Base-by-base conservation (phyloP, 2,329 filamentous ascomycete genomes). In the Colletotrichum salicis region DNA sequence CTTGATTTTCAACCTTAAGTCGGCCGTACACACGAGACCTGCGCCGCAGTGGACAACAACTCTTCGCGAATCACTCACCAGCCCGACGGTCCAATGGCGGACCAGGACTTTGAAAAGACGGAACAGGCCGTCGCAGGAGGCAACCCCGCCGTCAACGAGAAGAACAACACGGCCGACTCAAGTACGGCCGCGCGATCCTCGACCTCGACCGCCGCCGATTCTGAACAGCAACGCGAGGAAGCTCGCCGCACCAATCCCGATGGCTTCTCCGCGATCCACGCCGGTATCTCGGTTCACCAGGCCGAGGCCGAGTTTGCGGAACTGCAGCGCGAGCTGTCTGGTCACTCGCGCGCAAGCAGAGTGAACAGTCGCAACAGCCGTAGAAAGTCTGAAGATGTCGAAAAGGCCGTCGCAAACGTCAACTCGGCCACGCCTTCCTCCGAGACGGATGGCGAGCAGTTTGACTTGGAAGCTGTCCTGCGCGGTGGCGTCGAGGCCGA, bases 391-490 rank as follows among this genome's bases (percentile, higher is more conserved):
- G 70, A 63, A 31, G 92, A 94, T 79, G 78, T 89, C 15, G 92
- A 94, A 76, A 92, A 92, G 80, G 84, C 81, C 3, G 79, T 76
- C 7, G 66, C 70, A 29, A 81, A 80, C 29, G 76, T 78, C 75
- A 58, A 74, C 1, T 79, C 80, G 3, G 51, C 67, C 24, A 59
- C 70, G 27, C 67, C 70, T n/a, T 81, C 81, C 3, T 84, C 84
- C 0, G 84, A 86, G 56, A 84, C 83, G 1, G 85, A 84, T 2
- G 84, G 84, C 2, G 89, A 89, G 67, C 84, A 87, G 11, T 97
- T 96, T 80, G 92, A 97, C 78, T 85, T 97, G 48, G 93, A 97
- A 80, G 82, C 86, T 10, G 91, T 92, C 4, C 84, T 97, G 72
- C 89, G 93, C 56, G 93, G 94, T 3, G 91, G 91, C 67, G 87